phyloP scores from a whole-genome alignment of 768 basidiomycete species.

The Phylloporus sp. region DNA sequence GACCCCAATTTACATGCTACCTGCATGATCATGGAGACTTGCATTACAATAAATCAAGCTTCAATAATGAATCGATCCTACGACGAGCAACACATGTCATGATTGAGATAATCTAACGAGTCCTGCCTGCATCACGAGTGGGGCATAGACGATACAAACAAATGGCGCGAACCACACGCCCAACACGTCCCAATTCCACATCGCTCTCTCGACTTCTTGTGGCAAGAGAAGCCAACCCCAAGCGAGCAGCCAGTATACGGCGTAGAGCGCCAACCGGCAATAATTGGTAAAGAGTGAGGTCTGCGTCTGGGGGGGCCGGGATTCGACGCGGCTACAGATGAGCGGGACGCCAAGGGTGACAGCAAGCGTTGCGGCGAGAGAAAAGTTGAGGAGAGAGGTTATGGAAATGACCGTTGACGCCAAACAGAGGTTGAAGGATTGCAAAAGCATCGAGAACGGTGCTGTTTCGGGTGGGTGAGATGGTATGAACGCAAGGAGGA shows the following conservation, averaged over 20 bases:
- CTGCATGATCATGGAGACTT: neutral
- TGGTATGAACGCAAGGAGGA: conserved; percentile 28
- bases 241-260: conserved; percentile 43
- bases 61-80: conserved; percentile 3
- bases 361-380: conserved; percentile 71
- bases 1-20: neutral
- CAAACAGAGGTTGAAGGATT: conserved; percentile 73
- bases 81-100: neutral
- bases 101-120: conserved; percentile 41
- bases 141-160: conserved; percentile 71
- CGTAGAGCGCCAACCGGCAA: conserved; percentile 15
- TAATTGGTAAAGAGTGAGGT: conserved; percentile 24
- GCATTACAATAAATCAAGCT: neutral
- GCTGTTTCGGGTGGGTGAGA: conserved; percentile 27
- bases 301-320: conserved; percentile 11
- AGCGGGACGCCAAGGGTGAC: conserved; percentile 63
- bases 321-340: conserved; percentile 38
- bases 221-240: conserved; percentile 54
- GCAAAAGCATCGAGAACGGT: conserved; percentile 48
- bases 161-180: conserved; percentile 83
- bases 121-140: conserved; percentile 67
- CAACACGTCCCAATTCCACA: conserved; percentile 77
- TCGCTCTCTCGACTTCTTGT: conserved; percentile 42
- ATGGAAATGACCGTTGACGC: conserved; percentile 84
- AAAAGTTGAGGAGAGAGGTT: conserved; percentile 88